phyloP scores from a whole-genome alignment of 495 filamentous ascomycete genomes.

The Penicillium parvum region DNA sequence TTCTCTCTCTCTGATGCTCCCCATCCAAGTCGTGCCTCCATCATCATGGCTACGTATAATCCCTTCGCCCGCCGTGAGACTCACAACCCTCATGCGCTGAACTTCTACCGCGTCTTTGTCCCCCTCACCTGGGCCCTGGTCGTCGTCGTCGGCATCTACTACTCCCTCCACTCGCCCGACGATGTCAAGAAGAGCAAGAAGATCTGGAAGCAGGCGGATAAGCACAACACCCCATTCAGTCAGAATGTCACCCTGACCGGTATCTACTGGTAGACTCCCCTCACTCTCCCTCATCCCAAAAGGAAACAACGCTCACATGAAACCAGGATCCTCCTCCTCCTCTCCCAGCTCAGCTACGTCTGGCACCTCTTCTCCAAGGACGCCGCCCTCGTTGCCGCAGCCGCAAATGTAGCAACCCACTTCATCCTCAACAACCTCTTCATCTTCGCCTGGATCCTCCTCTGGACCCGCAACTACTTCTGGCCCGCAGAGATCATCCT shows the following conservation, averaged over 20 bases:
- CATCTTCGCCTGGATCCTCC: constrained; percentile 70
- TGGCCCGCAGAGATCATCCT: constrained; percentile 67
- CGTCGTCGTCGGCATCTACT: constrained; percentile 64
- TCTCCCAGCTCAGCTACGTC: constrained; percentile 71
- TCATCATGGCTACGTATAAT: constrained; percentile 47
- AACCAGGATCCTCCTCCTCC: constrained; percentile 64
- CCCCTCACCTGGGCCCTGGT: constrained; percentile 67
- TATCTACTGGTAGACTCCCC: constrained; percentile 66
- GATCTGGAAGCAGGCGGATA: constrained; percentile 67
- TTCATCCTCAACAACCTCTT: constrained; percentile 84
- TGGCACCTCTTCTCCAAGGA: constrained; percentile 69
- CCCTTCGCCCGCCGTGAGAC: constrained; percentile 63
- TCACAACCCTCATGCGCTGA: constrained; percentile 47
- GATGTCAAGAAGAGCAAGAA: constrained; percentile 52
- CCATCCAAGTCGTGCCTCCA: background rate
- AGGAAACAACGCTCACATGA: background rate
- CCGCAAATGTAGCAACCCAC: constrained; percentile 73
- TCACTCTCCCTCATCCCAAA: background rate
- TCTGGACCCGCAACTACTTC: constrained; percentile 74
- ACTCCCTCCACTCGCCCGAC: constrained; percentile 56
- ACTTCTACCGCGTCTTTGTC: constrained; percentile 63
- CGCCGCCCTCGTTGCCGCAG: constrained; percentile 54
- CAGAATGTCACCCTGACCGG: constrained; percentile 64
- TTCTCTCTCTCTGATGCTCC: background rate
- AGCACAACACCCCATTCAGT: constrained; percentile 67